Percentiles rank a stretch among this genome's conserved stretches.
Evolutionary conservation across 2,329 filamentous ascomycete genomes (phyloP).

Genomic region (Decorospora gaudefroyi): DNA sequence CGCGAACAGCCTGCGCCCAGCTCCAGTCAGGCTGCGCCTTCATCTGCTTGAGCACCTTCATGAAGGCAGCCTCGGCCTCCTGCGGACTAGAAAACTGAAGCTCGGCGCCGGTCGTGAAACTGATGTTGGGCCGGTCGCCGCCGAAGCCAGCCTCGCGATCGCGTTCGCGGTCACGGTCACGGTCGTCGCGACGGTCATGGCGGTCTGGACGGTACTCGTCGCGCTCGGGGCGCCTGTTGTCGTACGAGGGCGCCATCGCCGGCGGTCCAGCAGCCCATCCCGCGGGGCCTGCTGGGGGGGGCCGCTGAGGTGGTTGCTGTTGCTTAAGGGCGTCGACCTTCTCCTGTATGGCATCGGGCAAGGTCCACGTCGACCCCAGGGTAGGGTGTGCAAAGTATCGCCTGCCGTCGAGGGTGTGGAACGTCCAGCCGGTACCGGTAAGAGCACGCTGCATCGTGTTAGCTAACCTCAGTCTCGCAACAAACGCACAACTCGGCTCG

Average conservation of each 20-base stretch:
- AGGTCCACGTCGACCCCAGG: conserved; percentile 91
- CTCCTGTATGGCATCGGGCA: conserved; percentile 72
- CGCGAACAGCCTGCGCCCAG: conserved; percentile 87
- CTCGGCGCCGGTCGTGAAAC: conserved; percentile 59
- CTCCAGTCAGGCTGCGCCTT: conserved; percentile 89
- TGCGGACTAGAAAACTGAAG: conserved; percentile 60
- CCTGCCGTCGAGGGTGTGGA: conserved; percentile 77
- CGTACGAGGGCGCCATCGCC: conserved; percentile 48
- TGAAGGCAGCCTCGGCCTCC: conserved; percentile 90
- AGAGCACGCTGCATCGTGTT: conserved; percentile 68
- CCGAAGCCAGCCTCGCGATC: conserved; percentile 56
- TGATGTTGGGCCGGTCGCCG: conserved; percentile 38
- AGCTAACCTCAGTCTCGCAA: conserved; percentile 3
- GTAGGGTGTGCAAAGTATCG: conserved; percentile 95
- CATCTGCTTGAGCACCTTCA: conserved; percentile 82
- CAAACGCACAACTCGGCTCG: conserved; percentile 13
- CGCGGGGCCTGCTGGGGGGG: conserved; percentile 48
- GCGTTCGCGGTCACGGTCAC: conserved; percentile 53
- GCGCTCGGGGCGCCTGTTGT: conserved; percentile 38
- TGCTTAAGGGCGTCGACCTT: conserved; percentile 76
- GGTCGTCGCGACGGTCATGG: conserved; percentile 30
- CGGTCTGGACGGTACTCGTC: conserved; percentile 38
- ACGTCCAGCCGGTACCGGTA: conserved; percentile 85
- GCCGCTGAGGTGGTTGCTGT: conserved; percentile 49
- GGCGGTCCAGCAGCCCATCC: conserved; percentile 64